Evolutionary conservation across 2,329 filamentous ascomycete genomes (phyloP).

Genomic region (Neospermospora avenae): DNA sequence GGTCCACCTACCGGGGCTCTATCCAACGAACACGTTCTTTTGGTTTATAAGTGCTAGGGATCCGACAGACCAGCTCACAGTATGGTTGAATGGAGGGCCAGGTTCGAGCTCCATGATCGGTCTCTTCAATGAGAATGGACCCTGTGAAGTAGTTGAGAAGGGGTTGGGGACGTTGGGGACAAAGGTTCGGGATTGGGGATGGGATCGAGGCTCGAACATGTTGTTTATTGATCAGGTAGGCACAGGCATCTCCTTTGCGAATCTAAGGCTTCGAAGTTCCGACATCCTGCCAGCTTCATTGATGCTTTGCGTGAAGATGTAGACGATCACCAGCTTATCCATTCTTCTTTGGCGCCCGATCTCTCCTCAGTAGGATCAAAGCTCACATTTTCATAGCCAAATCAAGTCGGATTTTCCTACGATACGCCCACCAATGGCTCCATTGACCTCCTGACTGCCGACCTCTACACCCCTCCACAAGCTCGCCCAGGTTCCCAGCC

Average conservation of each 20-base stretch:
- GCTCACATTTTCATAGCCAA: conserved; percentile 51
- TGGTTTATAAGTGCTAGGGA: conserved; percentile 46
- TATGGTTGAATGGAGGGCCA: conserved; percentile 68
- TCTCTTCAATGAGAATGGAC: conserved; percentile 59
- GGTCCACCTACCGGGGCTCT: conserved; percentile 57
- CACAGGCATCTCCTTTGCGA: conserved; percentile 13
- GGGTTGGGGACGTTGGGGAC: conserved; percentile 51
- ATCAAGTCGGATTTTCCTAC: conserved; percentile 67
- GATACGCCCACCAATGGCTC: conserved; percentile 62
- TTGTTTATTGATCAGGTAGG: conserved; percentile 50
- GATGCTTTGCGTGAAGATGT: not conserved
- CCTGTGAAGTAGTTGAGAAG: conserved; percentile 48
- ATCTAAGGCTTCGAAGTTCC: not conserved
- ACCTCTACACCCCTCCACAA: conserved; percentile 40
- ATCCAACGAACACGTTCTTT: conserved; percentile 48
- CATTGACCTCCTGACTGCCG: conserved; percentile 44
- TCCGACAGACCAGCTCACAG: conserved; percentile 49
- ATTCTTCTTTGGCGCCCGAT: not conserved
- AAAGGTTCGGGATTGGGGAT: conserved; percentile 58
- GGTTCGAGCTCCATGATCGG: conserved; percentile 63
- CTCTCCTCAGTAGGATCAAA: not conserved
- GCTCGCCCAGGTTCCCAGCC: conserved; percentile 30
- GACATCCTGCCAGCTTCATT: not conserved
- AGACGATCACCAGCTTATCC: not conserved
- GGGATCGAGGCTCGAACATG: conserved; percentile 59